Base-by-base conservation (phyloP, 495 filamentous ascomycete genomes). In the Alectoria sarmentosa region DNA sequence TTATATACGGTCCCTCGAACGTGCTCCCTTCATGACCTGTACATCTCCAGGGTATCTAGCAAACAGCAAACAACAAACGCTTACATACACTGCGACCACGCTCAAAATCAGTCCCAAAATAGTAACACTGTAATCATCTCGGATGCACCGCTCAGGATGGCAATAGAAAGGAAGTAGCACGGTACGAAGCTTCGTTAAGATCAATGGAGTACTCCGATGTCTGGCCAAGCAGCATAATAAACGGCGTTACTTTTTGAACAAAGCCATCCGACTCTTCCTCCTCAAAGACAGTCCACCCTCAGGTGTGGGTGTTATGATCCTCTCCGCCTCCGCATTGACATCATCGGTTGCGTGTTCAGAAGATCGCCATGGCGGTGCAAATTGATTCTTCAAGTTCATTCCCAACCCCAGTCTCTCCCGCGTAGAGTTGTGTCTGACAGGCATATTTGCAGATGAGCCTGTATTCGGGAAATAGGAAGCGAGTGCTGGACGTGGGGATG, bases 21-120 rank as follows among this genome's bases (percentile, higher is more conserved):
- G 9, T 6, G 32, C 15, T 26, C 14, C 10, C 36, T 28, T 17
- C 23, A 62, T 23, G 23, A 58, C 19, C 13, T 63, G 19, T 19
- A 58, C 19, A 64, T 28, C 42, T 62, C 55, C 38, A 48, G 65
- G 65, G 65, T 66, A 66, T 66, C 54, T 63, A 58, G 39, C 38
- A 52, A 58, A 34, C 23, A 63, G 61, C 60, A 62, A 62, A 62
- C 17, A 58, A 38, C 37, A 19, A 6, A 32, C 4, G 52, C 61
- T 4, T 26, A 34, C 6, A 32, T 57, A 34, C 1, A 46, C 42
- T 9, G 4, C 15, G n/a, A 14, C 15, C 52, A 23, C 61, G 52
- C 30, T 34, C 28, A 21, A 34, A 46, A 44, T 8, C 21, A 14
- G n/a, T 32, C 21, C 52, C n/a, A 37, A 37, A 5, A 48, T 58